Base-by-base conservation (phyloP, 2,329 filamentous ascomycete species). In the Parascedosporium putredinis region DNA sequence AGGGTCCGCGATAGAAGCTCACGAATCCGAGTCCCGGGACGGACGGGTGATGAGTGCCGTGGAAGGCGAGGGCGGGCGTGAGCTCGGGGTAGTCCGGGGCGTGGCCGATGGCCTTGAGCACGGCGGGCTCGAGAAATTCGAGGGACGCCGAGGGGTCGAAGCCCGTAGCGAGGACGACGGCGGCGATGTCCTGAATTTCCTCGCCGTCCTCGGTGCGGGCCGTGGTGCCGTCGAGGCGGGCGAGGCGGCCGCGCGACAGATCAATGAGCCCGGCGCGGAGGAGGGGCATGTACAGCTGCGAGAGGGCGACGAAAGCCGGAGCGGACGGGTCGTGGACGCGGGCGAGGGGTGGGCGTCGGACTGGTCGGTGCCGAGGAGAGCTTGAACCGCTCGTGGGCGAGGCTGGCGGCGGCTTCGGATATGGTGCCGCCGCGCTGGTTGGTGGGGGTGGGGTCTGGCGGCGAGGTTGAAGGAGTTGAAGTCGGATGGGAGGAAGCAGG, bases 1-100 rank as follows among this genome's bases (percentile, higher is more conserved):
- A 93, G 0, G 87, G 86, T 0, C 85, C 85, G 53, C 88, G 77
- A 60, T 94, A 94, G 64, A 89, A 88, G 1, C 88, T 88, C 1
- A 93, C 82, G 57, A 93, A 90, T 0, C 85, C 86, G 0, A 93
- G 66, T 5, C 76, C 76, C 0, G 82, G 75, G 0, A 89, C 63
- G 0, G 71, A 66, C 0, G 75, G 73, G 51, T 83, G 78, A 50
- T 82, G 70, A 0, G 81, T 82, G 1, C 77, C 78, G 55, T 86
- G 82, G 46, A 84, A 81, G 20, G 83, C 79, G 1, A 93, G 69
- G 0, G 84, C 76, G 1, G 87, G 62, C 0, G 83, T 81, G n/a
- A 83, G 72, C 45, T 75, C 73, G 14, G 68, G 61, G 52, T 79
- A 74, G 0, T 62, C 57, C 0, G 76, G 62, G 2, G 79, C 76